These are phyloP conservation scores for Talaromyces sp. DNA, from an alignment of 2,329 filamentous ascomycete species.

Conservation along the genomic window DNA sequence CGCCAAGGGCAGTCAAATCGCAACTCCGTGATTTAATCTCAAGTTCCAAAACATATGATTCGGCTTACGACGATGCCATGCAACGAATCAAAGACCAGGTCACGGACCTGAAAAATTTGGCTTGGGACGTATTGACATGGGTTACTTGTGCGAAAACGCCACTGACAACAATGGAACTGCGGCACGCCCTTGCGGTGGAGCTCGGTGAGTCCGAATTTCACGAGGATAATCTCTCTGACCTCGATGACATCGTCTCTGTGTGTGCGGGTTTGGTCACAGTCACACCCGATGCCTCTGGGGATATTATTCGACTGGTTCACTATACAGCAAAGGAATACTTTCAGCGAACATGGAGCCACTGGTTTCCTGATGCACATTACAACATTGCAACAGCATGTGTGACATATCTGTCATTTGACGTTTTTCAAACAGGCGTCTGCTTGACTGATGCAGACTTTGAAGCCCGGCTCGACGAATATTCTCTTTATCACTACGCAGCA, in stretches of 20 bases:
- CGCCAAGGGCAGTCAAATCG: slow-evolving; percentile 13
- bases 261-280: slow-evolving; percentile 25
- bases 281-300: no score
- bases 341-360: slow-evolving; percentile 24
- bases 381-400: not conserved
- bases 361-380: slow-evolving; percentile 14
- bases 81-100: slow-evolving; percentile 1
- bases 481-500: slow-evolving; percentile 24
- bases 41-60: not conserved
- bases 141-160: slow-evolving; percentile 5
- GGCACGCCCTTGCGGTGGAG: slow-evolving; percentile 1
- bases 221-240: not conserved
- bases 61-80: not conserved
- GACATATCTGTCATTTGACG: not conserved
- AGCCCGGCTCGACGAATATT: slow-evolving; percentile 13
- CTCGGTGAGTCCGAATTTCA: not conserved
- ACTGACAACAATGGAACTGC: slow-evolving; percentile 8
- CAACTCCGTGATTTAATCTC: not conserved
- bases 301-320: slow-evolving; percentile 29
- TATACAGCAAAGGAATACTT: slow-evolving; percentile 47
- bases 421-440: not conserved
- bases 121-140: slow-evolving; percentile 9
- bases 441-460: slow-evolving; percentile 14
- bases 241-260: slow-evolving; percentile 23
- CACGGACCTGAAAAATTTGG: not conserved